These are phyloP conservation scores for Suhomyces sp. DNA, from an alignment of 805 yeast genomes.

Conservation along the genomic window DNA sequence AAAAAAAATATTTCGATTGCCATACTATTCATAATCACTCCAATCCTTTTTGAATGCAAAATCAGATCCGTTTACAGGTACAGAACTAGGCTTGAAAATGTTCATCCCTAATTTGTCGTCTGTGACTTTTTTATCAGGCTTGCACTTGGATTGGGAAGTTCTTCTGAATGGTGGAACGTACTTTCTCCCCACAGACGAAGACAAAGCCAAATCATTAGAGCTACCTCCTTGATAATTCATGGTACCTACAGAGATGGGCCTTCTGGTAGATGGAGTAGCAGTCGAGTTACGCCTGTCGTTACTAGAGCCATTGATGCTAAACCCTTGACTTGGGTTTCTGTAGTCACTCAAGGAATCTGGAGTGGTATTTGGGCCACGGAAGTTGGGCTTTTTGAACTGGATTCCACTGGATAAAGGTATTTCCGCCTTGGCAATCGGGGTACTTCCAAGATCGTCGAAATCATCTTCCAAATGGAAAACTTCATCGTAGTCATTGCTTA, in stretches of 20 bases:
- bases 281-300: conserved; percentile 7
- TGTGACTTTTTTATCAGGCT: conserved; percentile 3
- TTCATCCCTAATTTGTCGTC: conserved; percentile 5
- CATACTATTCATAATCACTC: conserved; percentile 22
- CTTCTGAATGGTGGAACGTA: conserved; percentile 74
- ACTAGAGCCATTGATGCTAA: background rate
- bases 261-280: background rate
- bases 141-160: conserved; percentile 34
- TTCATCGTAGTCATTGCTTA: conserved; percentile 30
- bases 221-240: background rate
- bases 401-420: conserved; percentile 3
- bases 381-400: conserved; percentile 14
- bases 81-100: conserved; percentile 19
- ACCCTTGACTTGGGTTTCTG: background rate
- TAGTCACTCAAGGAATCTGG: background rate
- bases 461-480: conserved; percentile 45
- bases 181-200: conserved; percentile 42
- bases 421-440: background rate
- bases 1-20: background rate
- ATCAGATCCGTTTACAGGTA: conserved; percentile 20
- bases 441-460: conserved; percentile 16
- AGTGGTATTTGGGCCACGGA: conserved; percentile 5
- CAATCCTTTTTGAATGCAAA: conserved; percentile 21
- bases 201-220: conserved; percentile 6
- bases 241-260: conserved; percentile 5